Base-by-base conservation (phyloP, 2,329 filamentous ascomycete species). In the Paradendryphiella salina region DNA sequence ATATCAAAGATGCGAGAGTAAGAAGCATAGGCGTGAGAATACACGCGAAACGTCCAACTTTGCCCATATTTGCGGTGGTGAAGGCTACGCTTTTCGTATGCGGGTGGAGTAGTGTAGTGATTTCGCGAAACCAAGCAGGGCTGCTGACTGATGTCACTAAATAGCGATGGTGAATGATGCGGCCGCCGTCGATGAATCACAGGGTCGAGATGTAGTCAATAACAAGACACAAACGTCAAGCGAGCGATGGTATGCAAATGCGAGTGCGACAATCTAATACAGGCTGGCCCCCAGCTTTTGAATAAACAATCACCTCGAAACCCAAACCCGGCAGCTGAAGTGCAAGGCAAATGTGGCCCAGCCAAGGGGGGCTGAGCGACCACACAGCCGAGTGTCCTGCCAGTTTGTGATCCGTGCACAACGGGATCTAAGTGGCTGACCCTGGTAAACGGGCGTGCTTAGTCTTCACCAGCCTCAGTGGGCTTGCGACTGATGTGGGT, bases 11-110 rank as follows among this genome's bases (percentile, higher is more conserved):
- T 57, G 82, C 88, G 64, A 94, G 76, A 15, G 90, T 93, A 67
- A 96, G 82, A 59, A 84, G 79, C 76, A 96, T 91, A 54, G 93
- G 93, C 78, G 91, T 79, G 75, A 89, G 83, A 76, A 97, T 94
- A 77, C 91, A 96, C 73, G 89, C 79, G 66, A 93, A 84, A 69
- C 93, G 85, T 63, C 90, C 92, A 69, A 83, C 80, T 76, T 87
- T 85, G 57, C 85, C 85, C 86, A 88, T 89, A 28, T 56, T 78
- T 64, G 62, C 63, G 60, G 58, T 56, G 9, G 44, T 48, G 10
- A 35, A 18, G 5, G 20, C 5, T 29, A 9, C 10, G 13, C 11
- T 6, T 6, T 9, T 17, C 32, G 41, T 33, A n/a, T 35, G 36
- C 8, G 21, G 23, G 33, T 38, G 13, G 10, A 15, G 13, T 15